phyloP scores from a whole-genome alignment of 352 stramenopile species.

The Globisporangium cederbergense region DNA sequence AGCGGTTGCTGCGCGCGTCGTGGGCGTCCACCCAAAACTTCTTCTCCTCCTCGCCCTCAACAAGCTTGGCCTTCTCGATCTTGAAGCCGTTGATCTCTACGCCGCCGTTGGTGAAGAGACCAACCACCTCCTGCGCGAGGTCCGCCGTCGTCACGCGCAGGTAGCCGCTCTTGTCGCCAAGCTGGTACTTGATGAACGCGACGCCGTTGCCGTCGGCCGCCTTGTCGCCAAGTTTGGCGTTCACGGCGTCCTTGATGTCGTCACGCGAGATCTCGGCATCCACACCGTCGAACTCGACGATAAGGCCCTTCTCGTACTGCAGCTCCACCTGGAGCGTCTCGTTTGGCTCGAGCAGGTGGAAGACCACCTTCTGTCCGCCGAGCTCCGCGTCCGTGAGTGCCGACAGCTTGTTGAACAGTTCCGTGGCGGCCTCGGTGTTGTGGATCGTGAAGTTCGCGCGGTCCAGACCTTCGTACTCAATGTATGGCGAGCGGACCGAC shows the following conservation, averaged over 20 bases:
- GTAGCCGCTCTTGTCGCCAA: constrained; percentile 63
- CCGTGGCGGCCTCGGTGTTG: constrained; percentile 35
- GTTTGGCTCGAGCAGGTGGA: constrained; percentile 67
- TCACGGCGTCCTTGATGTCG: constrained; percentile 85
- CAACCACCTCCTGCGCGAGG: constrained; percentile 61
- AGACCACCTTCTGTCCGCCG: constrained; percentile 70
- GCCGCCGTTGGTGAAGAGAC: constrained; percentile 48
- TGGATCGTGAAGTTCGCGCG: constrained; percentile 65
- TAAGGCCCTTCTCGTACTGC: constrained; percentile 82
- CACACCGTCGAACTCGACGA: constrained; percentile 82
- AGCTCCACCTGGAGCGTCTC: constrained; percentile 77
- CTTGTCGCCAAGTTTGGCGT: constrained; percentile 77
- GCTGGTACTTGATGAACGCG: constrained; percentile 86
- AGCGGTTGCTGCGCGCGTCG: constrained; percentile 65
- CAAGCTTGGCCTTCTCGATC: constrained; percentile 46
- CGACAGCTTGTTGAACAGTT: constrained; percentile 73
- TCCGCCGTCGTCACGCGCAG: constrained; percentile 59
- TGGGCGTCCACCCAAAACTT: constrained; percentile 82
- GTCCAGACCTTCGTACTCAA: constrained; percentile 82
- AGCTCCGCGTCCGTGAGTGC: constrained; percentile 55
- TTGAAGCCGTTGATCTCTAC: constrained; percentile 71
- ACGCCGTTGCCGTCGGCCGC: constrained; percentile 55
- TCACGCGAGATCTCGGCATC: constrained; percentile 75
- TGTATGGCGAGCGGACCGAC: constrained; percentile 53
- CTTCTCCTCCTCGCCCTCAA: constrained; percentile 81